Evolutionary conservation across 1,284 basidiomycete genomes (phyloP).

Genomic region (Ustilago hordei): DNA sequence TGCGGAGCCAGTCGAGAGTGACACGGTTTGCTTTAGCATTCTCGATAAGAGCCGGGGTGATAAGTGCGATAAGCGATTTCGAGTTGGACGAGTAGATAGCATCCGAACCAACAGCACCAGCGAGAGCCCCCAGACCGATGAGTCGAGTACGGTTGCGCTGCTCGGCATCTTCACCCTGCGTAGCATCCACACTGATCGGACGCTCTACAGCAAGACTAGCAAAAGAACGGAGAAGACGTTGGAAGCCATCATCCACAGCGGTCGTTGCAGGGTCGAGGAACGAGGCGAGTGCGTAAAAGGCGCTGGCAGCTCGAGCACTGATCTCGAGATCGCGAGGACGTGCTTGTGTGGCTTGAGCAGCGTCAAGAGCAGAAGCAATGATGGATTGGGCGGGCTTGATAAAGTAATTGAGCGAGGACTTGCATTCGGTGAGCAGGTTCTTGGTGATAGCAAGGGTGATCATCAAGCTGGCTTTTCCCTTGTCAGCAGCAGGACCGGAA

Average conservation of each 20-base stretch:
- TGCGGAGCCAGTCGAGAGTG: conserved; percentile 75
- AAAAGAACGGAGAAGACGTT: conserved; percentile 78
- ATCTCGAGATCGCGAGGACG: conserved; percentile 80
- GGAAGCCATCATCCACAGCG: conserved; percentile 76
- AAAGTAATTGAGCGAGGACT: conserved; percentile 84
- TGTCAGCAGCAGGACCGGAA: conserved; percentile 75
- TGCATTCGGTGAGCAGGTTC: conserved; percentile 87
- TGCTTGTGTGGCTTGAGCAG: conserved; percentile 71
- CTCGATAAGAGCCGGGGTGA: conserved; percentile 81
- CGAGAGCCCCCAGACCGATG: conserved; percentile 85
- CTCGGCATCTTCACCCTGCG: conserved; percentile 40
- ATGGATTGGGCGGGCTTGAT: conserved; percentile 82
- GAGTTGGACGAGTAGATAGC: conserved; percentile 85
- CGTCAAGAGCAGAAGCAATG: conserved; percentile 77
- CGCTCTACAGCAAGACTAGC: conserved; percentile 73
- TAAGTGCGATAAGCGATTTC: conserved; percentile 77
- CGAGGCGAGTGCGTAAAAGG: conserved; percentile 92
- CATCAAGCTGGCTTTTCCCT: conserved; percentile 83
- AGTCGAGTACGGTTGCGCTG: conserved; percentile 77
- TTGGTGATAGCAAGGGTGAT: conserved; percentile 88
- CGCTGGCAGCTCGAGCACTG: conserved; percentile 81
- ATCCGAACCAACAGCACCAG: conserved; percentile 85
- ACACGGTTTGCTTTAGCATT: conserved; percentile 76
- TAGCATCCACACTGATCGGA: conserved; percentile 21
- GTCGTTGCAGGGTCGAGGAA: conserved; percentile 79